Percentiles rank a stretch among this genome's conserved stretches.
Conservation (phyloP, 805 yeast species). For the Yarrowia deformans region DNA sequence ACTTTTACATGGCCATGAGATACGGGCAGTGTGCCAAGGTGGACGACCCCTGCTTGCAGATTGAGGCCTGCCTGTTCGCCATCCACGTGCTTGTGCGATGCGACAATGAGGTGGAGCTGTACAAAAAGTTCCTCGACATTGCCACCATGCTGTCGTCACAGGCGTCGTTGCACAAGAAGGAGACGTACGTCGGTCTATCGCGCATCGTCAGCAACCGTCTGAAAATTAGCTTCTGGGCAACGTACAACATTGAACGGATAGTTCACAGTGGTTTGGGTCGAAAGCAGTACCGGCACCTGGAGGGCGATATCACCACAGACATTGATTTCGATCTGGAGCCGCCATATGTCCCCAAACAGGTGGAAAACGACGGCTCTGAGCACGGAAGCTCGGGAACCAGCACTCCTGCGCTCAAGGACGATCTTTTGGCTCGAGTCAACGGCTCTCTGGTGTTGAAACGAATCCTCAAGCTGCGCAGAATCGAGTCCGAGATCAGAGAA, state of each 20-base stretch:
- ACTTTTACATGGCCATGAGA: slow-evolving; percentile 66
- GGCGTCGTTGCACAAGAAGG: slow-evolving; percentile 20
- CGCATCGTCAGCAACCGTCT: slow-evolving; percentile 10
- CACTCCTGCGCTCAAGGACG: slow-evolving; percentile 4
- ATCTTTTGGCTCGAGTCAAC: slow-evolving; percentile 13
- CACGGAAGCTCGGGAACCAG: slow-evolving; percentile 1
- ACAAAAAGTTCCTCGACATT: slow-evolving; percentile 35
- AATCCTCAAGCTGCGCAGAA: slow-evolving; percentile 61
- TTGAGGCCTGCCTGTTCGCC: slow-evolving; percentile 61
- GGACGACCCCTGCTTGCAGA: slow-evolving; percentile 55
- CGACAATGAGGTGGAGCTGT: slow-evolving; percentile 56
- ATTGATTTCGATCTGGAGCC: slow-evolving; percentile 32
- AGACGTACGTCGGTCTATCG: slow-evolving; percentile 20
- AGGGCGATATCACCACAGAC: slow-evolving; percentile 49
- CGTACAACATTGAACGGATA: slow-evolving; percentile 29
- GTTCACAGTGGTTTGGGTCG: slow-evolving; percentile 26
- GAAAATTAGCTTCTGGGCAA: slow-evolving; percentile 33
- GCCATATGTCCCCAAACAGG: slow-evolving; percentile 28
- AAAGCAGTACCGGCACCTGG: slow-evolving; percentile 29
- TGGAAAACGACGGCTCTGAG: slow-evolving; percentile 38
- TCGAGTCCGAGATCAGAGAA: slow-evolving; percentile 67
- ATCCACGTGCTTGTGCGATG: slow-evolving; percentile 66
- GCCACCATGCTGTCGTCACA: slow-evolving; percentile 27
- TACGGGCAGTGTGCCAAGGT: slow-evolving; percentile 58
- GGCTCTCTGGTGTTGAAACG: slow-evolving; percentile 47